Evolutionary conservation across 1,139 yeast genomes (phyloP).

Genomic region (Sugiyamaella sp.): DNA sequence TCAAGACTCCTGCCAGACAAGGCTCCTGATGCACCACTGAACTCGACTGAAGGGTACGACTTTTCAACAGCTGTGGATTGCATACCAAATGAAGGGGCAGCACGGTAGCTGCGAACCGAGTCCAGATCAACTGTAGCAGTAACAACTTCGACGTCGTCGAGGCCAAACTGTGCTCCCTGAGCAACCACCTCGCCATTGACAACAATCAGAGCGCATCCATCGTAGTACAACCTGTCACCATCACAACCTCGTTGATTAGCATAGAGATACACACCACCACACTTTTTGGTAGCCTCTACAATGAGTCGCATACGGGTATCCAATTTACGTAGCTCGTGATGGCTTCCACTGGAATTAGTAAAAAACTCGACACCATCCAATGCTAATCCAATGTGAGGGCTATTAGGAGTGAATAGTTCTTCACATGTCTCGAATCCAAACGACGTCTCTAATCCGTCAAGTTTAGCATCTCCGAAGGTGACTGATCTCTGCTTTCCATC

Average conservation of each 20-base stretch:
- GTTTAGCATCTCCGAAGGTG: slow-evolving; percentile 86
- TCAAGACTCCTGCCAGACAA: slow-evolving; percentile 41
- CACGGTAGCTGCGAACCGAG: slow-evolving; percentile 82
- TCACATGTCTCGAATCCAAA: slow-evolving; percentile 98
- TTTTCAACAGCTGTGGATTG: slow-evolving; percentile 58
- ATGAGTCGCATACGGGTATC: slow-evolving; percentile 83
- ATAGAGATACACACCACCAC: slow-evolving; percentile 94
- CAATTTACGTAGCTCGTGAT: slow-evolving; percentile 89
- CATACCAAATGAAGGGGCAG: slow-evolving; percentile 70
- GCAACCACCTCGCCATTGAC: slow-evolving; percentile 91
- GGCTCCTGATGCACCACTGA: slow-evolving; percentile 22
- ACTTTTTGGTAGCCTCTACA: slow-evolving; percentile 88
- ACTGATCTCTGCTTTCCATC: slow-evolving; percentile 59
- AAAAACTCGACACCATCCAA: slow-evolving; percentile 95
- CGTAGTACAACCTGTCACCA: slow-evolving; percentile 95
- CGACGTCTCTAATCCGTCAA: slow-evolving; percentile 80
- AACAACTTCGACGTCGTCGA: slow-evolving; percentile 89
- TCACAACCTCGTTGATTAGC: slow-evolving; percentile 98
- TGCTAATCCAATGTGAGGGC: slow-evolving; percentile 91
- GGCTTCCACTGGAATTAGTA: slow-evolving; percentile 95
- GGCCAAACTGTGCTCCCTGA: slow-evolving; percentile 87
- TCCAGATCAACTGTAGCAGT: slow-evolving; percentile 93
- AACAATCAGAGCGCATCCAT: slow-evolving; percentile 93
- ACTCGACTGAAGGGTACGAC: slow-evolving; percentile 61
- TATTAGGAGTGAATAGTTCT: slow-evolving; percentile 92